These are phyloP conservation scores for Blastobotrys ciferrii DNA, from an alignment of 1,139 yeast species.

Conservation along the genomic window DNA sequence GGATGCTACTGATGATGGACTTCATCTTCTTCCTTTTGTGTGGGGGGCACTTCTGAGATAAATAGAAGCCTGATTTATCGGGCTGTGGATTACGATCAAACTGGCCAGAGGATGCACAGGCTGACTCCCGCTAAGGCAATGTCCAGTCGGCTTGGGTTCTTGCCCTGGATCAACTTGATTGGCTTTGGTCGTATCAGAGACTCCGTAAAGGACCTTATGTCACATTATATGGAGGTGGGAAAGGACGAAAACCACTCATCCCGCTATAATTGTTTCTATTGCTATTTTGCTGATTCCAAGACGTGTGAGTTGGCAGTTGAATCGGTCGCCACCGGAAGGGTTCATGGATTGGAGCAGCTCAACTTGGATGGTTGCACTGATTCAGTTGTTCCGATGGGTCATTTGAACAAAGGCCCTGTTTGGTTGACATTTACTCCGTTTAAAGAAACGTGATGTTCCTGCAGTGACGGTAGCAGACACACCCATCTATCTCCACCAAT, in stretches of 20 bases:
- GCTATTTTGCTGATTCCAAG: background rate
- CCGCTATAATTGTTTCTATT: background rate
- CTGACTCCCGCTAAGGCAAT: background rate
- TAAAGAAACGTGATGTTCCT: background rate
- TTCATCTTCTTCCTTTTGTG: background rate
- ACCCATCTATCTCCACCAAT: background rate
- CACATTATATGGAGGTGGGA: background rate
- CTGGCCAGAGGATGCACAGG: background rate
- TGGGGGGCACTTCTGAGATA: no score
- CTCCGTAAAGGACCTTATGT: background rate
- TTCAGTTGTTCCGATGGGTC: background rate
- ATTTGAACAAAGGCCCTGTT: background rate
- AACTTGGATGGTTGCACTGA: background rate
- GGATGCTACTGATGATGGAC: slow-evolving; percentile 20
- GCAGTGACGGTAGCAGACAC: slow-evolving; percentile 3
- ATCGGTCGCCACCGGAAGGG: background rate
- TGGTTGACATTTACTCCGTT: background rate
- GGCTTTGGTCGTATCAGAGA: background rate
- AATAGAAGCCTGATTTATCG: background rate
- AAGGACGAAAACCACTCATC: no score
- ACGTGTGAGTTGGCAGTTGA: background rate
- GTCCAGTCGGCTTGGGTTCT: background rate
- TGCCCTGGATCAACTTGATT: background rate
- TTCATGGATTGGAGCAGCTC: background rate
- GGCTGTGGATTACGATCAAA: background rate